Conservation (phyloP, 176 grass and related monocot species). For the Secale cereale region DNA sequence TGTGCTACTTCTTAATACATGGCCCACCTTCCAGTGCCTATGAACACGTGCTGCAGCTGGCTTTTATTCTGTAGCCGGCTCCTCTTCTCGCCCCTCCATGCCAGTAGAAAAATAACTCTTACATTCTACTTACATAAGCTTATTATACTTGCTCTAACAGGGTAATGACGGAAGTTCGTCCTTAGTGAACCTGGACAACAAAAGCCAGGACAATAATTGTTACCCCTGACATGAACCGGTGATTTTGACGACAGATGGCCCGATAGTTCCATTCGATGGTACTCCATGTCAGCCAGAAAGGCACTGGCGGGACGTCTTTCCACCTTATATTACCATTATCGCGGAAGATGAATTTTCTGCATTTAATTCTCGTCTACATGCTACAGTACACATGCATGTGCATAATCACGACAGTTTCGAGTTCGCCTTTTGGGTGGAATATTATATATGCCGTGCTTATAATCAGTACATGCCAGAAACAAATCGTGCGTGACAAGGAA, state of each 20-base stretch:
- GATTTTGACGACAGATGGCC: background rate
- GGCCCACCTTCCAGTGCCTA: too few species aligned
- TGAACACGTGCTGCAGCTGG: too few species aligned
- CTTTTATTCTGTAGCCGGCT: too few species aligned
- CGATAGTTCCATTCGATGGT: background rate
- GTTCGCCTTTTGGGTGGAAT: background rate
- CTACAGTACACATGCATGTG: background rate
- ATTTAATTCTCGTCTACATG: background rate
- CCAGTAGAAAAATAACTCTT: too few species aligned
- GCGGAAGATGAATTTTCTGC: background rate
- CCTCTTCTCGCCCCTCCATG: too few species aligned
- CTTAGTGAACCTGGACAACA: rapidly evolving
- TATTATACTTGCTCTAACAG: too few species aligned
- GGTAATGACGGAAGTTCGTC: background rate
- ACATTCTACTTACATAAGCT: too few species aligned
- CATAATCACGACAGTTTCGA: background rate
- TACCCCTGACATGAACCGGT: background rate
- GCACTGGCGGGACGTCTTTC: too few species aligned
- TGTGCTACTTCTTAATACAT: too few species aligned
- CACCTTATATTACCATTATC: too few species aligned
- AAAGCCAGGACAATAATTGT: background rate
- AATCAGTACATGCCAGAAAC: background rate
- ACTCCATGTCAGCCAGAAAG: too few species aligned
- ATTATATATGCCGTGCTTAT: background rate
- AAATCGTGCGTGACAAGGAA: background rate